Evolutionary conservation across 257 asterid genomes (phyloP).

Genomic region (Capsicum pubescens): DNA sequence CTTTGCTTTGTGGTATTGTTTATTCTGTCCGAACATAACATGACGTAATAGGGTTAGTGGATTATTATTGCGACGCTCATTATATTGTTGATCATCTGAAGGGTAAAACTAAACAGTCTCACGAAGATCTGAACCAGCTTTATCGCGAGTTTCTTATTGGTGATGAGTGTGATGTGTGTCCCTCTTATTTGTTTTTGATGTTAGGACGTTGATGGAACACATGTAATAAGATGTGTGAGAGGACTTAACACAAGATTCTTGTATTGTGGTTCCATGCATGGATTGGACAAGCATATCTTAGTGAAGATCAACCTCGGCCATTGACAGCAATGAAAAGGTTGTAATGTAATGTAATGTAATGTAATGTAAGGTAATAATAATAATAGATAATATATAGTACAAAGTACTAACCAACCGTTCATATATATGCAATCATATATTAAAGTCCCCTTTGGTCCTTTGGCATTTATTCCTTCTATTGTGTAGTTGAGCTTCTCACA

Average conservation of each 20-base stretch:
- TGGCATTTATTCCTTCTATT: slow-evolving; percentile 15
- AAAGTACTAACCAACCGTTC: slow-evolving; percentile 16
- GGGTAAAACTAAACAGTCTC: neutral
- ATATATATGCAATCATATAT: slow-evolving; percentile 18
- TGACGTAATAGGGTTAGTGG: neutral
- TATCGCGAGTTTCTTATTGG: neutral
- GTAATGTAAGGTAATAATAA: neutral
- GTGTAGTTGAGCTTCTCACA: slow-evolving; percentile 29
- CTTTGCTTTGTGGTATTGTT: no score
- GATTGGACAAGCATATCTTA: slow-evolving; percentile 26
- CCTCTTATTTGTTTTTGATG: neutral
- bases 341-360: neutral
- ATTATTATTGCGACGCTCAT: neutral
- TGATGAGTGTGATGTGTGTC: neutral
- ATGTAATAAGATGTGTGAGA: neutral
- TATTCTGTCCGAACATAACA: no score
- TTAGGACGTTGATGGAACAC: neutral
- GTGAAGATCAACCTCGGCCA: slow-evolving; percentile 15
- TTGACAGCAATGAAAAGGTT: slow-evolving; percentile 25
- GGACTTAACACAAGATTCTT: slow-evolving; percentile 13
- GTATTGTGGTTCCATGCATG: neutral
- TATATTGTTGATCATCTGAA: neutral
- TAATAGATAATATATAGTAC: neutral
- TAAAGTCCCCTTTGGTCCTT: neutral
- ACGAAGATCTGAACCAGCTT: neutral